Evolutionary conservation across 1,284 basidiomycete species (phyloP), one percentile per base, ranked within the genome.

Genomic region (Ganoderma meredithae): DNA sequence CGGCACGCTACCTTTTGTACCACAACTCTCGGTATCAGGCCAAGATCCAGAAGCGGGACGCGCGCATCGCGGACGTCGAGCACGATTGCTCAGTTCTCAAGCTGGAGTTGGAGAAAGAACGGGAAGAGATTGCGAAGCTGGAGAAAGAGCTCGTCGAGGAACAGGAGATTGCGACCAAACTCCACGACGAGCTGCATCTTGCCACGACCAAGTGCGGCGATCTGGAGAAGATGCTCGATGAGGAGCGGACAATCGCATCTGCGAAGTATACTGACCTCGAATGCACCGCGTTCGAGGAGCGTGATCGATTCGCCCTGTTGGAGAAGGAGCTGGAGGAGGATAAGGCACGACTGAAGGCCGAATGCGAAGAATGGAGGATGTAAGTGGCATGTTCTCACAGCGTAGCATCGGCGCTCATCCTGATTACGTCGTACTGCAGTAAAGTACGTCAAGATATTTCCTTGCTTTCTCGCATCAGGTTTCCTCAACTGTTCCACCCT

Each of bases 281-380:
- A 36, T 62, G 56, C 75, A 78, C 58, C 65, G 76, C 69, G 64
- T 76, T 75, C 17, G 78, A 79, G 53, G 82, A 84, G 69, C 79
- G 77, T 64, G 81, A 82, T 3, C 76, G 73, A 1, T 77, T 80
- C n/a, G 75, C 80, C 56, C 69, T 69, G 15, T 74, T 77, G 17
- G 81, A 83, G 75, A 77, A 77, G 60, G 78, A 72, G 64, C 74
- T 83, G 63, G 74, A 80, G 67, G 79, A 79, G 36, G 81, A 78
- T 60, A 79, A 78, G 36, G 81, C 79, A 66, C 73, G 78, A 19
- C 72, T 81, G 68, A 76, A 80, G n/a, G 71, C 59, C n/a, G 78
- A 79, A 66, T 81, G 81, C 41, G 72, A 66, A 19, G 78, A 79
- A 62, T 83, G 82, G 82, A 81, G 74, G 75, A 67, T 73, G 83